These are phyloP conservation scores for Lachnellula suecica DNA, from an alignment of 2,329 filamentous ascomycete genomes.

Conservation along the genomic window DNA sequence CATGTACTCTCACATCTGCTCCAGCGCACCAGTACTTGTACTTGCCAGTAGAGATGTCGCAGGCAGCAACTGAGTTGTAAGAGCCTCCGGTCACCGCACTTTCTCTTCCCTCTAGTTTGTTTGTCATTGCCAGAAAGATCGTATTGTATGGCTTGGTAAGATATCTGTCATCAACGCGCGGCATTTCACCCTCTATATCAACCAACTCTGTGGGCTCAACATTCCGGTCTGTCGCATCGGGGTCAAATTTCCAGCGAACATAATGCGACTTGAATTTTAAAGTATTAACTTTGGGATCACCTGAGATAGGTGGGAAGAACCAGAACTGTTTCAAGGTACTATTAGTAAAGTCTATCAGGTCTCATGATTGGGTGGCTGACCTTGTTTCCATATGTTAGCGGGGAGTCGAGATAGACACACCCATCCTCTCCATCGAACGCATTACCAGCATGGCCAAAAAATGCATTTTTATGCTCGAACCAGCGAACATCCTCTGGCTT, in stretches of 20 bases:
- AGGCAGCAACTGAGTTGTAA: not conserved
- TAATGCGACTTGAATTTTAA: too few species aligned
- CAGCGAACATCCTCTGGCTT: constrained; percentile 34
- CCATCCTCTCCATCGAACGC: constrained; percentile 38
- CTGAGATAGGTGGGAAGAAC: too few species aligned
- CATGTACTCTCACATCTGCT: not conserved
- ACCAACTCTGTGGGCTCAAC: constrained; percentile 29
- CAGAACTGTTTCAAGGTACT: too few species aligned
- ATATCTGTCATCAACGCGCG: constrained; percentile 31
- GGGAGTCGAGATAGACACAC: constrained; percentile 40
- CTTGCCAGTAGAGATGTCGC: not conserved
- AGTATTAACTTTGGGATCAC: too few species aligned
- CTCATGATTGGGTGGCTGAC: too few species aligned
- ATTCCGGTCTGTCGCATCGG: constrained; percentile 10
- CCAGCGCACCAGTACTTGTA: not conserved
- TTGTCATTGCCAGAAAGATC: not conserved
- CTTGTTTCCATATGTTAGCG: too few species aligned
- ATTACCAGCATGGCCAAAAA: too few species aligned
- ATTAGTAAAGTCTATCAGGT: too few species aligned
- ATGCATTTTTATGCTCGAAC: too few species aligned
- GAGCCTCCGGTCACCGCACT: not conserved
- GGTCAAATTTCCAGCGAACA: constrained; percentile 29
- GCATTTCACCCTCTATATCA: constrained; percentile 34
- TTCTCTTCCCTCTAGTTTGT: not conserved
- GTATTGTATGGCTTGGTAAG: constrained; percentile 25